phyloP scores from a whole-genome alignment of 2,329 filamentous ascomycete species.

The Ophiostoma populinum region DNA sequence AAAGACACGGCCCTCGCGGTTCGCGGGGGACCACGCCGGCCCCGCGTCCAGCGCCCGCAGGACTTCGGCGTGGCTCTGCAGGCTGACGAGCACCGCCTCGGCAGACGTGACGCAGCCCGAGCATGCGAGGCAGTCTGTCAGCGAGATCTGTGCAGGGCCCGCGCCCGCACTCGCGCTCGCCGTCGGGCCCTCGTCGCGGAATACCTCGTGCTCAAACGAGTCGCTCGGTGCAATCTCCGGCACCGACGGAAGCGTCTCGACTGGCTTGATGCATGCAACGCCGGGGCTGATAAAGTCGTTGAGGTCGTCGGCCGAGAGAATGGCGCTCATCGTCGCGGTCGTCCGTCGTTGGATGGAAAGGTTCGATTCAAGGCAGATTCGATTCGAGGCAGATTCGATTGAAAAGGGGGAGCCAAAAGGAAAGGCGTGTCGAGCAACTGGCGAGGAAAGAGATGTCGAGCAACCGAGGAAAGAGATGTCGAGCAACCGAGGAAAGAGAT shows the following conservation, averaged over 20 bases:
- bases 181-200: conserved; percentile 66
- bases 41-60: conserved; percentile 60
- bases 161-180: conserved; percentile 18
- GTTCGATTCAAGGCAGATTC: too few species aligned
- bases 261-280: conserved; percentile 93
- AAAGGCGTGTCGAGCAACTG: too few species aligned
- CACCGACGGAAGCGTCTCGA: conserved; percentile 69
- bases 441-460: background rate
- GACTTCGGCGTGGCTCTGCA: conserved; percentile 89
- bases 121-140: conserved; percentile 94
- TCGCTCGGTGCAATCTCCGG: conserved; percentile 21
- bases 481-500: background rate
- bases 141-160: conserved; percentile 76
- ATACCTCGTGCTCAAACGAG: conserved; percentile 59
- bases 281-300: conserved; percentile 98
- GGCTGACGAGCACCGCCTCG: conserved; percentile 85
- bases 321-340: conserved; percentile 61
- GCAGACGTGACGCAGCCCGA: conserved; percentile 96
- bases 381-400: too few species aligned
- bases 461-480: background rate
- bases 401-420: background rate
- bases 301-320: conserved; percentile 87
- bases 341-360: background rate
- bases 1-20: conserved; percentile 51
- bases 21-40: conserved; percentile 22